Base-by-base conservation (phyloP, 2,329 filamentous ascomycete genomes). In the Penicillium sp. region DNA sequence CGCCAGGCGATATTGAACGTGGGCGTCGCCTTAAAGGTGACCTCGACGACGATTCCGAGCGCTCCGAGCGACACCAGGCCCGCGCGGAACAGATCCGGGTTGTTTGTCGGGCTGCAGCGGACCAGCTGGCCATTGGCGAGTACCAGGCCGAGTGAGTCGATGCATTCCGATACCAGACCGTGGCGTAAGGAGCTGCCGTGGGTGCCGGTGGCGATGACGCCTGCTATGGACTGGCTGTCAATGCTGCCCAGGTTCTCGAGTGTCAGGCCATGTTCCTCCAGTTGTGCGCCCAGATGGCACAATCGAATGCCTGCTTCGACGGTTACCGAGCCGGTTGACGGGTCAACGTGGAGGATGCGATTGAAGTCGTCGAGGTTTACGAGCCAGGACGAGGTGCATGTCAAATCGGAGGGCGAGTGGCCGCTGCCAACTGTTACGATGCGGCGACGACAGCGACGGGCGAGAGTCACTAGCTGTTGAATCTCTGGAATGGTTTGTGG, bases 221-320 rank as follows among this genome's bases (percentile, higher is more conserved):
- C 94, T 2, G 91, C 92, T 61, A 97, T 88, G 58, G 90, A 94
- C 80, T 99, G 94, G 68, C 91, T 86, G 73, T 97, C 92, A 76
- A 99, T 99, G 73, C 91, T 96, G 37, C 94, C 94, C 46, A 97
- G 80, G 73, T 95, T 97, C 29, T 90, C 89, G 84, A 99, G 88
- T 2, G 92, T 91, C 62, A 96, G 82, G 0, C 91, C 91, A 67
- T 87, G 77, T 54, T 84, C 81, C 64, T 90, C 91, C 33, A 97
- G 85, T 69, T 86, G 85, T 43, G 84, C 82, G 62, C 91, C 89
- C 57, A 99, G 79, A 59, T 87, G 79, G 67, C 85, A 86, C 60
- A 99, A 80, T 21, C 93, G 84, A 63, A 97, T 96, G 17, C 94
- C 94, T n/a, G 89, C 89, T 77, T 97, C 84, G 67, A 96, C 89